Base-by-base conservation (phyloP, 352 stramenopile genomes). In the Pythium aphanidermatum region DNA sequence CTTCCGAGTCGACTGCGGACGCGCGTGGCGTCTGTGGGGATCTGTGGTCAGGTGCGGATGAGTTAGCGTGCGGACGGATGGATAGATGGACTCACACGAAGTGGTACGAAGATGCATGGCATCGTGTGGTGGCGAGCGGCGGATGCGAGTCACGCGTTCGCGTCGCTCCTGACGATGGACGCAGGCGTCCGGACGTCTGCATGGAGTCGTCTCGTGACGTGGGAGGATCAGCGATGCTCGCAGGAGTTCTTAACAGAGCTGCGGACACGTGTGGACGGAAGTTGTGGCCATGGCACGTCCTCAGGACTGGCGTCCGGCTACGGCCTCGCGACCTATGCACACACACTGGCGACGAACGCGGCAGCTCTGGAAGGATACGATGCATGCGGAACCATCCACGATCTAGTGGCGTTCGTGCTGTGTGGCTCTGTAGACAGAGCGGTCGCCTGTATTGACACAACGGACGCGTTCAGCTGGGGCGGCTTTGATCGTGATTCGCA, bases 41-140 rank as follows among this genome's bases (percentile, higher is more conserved):
- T 92, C 47, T 92, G 81, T 27, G 80, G 80, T 30, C 80, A 83
- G 60, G 76, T 83, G 30, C 19, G 54, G 17, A 3, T 38, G 16
- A 4, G 17, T 23, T 1, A 36, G 12, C 21, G 14, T 5, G 10
- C 19, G 8, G 4, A 25, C 9, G 5, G 32, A 29, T 20, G 34
- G 24, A 11, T 24, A 29, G 2, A 14, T 44, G 6, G 9, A 25
- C 3, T 23, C 25, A 21, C 32, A 5, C 17, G 31, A 31, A 42
- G 16, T 38, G 9, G 8, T 48, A 0, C 10, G 24, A 54, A 92
- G 78, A 92, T 92, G 81, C 81, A 92, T 37, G 81, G 81, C 5
- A 90, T 92, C 36, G 57, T 90, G 32, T 92, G 81, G 81, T 92
- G 81, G 81, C 68, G 62, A 24, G 70, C 70, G 20, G 66, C 57